Percentiles rank a stretch among this genome's conserved stretches.
Conservation (phyloP, 345 rosid genomes). For the Clausena lansium region DNA sequence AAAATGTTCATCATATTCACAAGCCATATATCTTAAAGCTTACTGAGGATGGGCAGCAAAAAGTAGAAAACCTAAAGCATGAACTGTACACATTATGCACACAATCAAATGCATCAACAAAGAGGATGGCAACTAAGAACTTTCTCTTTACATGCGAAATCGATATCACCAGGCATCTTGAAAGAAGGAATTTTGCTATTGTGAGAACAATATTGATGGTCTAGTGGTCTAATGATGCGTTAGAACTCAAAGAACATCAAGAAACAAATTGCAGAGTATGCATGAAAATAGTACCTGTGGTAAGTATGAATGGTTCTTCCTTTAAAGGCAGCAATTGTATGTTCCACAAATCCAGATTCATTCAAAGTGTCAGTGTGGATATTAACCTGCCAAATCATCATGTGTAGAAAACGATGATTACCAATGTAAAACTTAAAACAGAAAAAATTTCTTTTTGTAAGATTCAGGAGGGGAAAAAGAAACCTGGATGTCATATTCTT, state of each 20-base stretch:
- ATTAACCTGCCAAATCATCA: slow-evolving; percentile 62
- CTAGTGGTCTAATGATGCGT: neutral
- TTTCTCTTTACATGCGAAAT: neutral
- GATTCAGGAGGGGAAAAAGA: slow-evolving; percentile 5
- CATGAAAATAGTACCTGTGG: slow-evolving; percentile 65
- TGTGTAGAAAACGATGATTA: slow-evolving; percentile 4
- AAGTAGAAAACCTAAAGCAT: no score
- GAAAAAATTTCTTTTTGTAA: neutral
- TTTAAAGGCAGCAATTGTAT: slow-evolving; percentile 77
- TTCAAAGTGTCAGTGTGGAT: slow-evolving; percentile 95
- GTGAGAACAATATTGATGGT: neutral
- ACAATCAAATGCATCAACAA: no score
- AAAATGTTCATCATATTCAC: neutral
- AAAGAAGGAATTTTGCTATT: neutral
- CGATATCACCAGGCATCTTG: neutral
- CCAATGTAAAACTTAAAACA: neutral
- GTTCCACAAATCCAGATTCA: slow-evolving; percentile 97
- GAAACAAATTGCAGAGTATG: neutral
- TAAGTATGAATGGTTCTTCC: slow-evolving; percentile 94
- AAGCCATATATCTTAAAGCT: no score
- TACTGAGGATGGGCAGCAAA: no score
- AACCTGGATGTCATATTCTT: slow-evolving; percentile 77
- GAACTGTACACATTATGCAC: neutral
- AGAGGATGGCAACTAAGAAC: neutral
- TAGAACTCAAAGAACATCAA: neutral